Evolutionary conservation across 2,329 filamentous ascomycete species (phyloP).

Genomic region (Phyllosticta paracitricarpa): DNA sequence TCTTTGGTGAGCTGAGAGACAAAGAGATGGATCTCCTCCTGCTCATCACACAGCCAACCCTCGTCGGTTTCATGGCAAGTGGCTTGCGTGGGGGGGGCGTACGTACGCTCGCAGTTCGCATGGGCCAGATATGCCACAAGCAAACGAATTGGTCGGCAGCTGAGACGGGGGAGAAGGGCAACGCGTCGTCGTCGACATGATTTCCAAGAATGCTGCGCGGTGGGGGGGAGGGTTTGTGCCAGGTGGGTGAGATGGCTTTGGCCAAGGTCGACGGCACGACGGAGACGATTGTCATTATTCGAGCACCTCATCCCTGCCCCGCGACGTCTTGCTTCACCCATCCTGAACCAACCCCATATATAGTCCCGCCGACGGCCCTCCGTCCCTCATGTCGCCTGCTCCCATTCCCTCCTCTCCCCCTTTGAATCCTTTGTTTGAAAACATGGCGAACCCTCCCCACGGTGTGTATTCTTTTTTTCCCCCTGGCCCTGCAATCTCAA

Average conservation of each 20-base stretch:
- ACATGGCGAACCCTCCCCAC: slow-evolving; percentile 44
- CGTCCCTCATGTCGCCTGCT: neutral
- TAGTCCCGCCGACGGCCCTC: slow-evolving; percentile 2
- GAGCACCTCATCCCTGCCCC: slow-evolving; percentile 4
- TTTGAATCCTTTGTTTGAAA: slow-evolving; percentile 9
- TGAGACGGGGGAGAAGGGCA: neutral
- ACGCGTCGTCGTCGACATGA: neutral
- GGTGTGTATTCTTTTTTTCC: slow-evolving; percentile 25
- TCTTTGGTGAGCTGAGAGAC: neutral
- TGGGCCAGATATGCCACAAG: neutral
- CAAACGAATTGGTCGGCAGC: neutral
- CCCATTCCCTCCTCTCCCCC: neutral
- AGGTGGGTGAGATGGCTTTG: neutral
- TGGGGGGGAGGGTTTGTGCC: no score
- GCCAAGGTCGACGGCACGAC: neutral
- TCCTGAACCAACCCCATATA: slow-evolving; percentile 7
- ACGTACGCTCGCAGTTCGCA: neutral
- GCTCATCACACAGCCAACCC: neutral
- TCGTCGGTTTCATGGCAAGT: neutral
- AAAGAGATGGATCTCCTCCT: neutral
- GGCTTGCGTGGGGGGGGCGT: neutral
- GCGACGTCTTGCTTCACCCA: neutral
- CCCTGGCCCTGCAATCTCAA: neutral
- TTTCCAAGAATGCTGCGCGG: neutral
- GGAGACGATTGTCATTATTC: slow-evolving; percentile 10